These are phyloP conservation scores for Pterulicium gracile DNA, from an alignment of 1,284 basidiomycete genomes.

Conservation along the genomic window DNA sequence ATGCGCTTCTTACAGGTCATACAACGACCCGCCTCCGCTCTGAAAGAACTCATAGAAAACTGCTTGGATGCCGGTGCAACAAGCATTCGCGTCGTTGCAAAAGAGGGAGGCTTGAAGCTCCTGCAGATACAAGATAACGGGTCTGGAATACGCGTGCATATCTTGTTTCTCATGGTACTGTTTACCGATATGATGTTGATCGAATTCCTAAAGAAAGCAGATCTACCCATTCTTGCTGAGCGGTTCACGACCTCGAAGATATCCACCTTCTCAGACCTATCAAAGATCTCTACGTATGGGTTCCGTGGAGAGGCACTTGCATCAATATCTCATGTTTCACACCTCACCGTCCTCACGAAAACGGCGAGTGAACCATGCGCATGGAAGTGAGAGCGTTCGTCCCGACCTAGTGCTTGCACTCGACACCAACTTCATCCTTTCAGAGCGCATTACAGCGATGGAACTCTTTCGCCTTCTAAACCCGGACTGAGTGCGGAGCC, in stretches of 20 bases:
- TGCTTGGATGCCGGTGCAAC: slow-evolving; percentile 88
- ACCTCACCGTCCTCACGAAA: slow-evolving; percentile 85
- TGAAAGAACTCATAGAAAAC: slow-evolving; percentile 97
- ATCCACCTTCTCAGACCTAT: slow-evolving; percentile 78
- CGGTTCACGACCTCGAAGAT: slow-evolving; percentile 96
- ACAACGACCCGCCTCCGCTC: slow-evolving; percentile 88
- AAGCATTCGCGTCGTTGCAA: slow-evolving; percentile 79
- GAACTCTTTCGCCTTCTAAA: slow-evolving; percentile 57
- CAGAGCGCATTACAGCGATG: slow-evolving; percentile 77
- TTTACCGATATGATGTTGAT: neutral
- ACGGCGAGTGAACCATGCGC: slow-evolving; percentile 72
- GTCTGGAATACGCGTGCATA: slow-evolving; percentile 76
- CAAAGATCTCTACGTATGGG: slow-evolving; percentile 85
- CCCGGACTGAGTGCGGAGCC: slow-evolving; percentile 64
- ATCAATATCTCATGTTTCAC: slow-evolving; percentile 91
- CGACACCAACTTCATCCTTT: slow-evolving; percentile 5
- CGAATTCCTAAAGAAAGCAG: slow-evolving; percentile 36
- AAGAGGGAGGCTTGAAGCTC: slow-evolving; percentile 93
- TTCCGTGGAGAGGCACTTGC: slow-evolving; percentile 97
- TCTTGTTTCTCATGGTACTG: slow-evolving; percentile 2
- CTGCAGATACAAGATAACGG: slow-evolving; percentile 98
- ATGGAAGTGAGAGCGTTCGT: slow-evolving; percentile 59
- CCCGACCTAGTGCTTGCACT: neutral
- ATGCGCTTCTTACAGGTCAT: slow-evolving; percentile 66
- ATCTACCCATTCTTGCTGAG: slow-evolving; percentile 87